Evolutionary conservation across 1,284 basidiomycete genomes (phyloP), one percentile per base, ranked within the genome.

Genomic region (Flammula alnicola): DNA sequence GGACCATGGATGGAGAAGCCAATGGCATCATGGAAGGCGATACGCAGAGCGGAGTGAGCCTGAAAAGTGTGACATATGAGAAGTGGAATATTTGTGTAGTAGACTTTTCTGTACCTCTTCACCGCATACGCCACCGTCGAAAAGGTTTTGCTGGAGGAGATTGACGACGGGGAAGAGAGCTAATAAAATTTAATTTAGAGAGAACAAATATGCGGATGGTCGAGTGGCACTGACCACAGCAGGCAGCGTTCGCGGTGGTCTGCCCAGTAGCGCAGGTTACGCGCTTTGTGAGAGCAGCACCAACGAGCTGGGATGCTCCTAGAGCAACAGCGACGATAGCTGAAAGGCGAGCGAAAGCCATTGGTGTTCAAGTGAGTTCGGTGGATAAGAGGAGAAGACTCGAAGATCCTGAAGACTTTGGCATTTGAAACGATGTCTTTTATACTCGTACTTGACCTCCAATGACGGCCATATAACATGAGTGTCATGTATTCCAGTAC

Each of bases 1-100:
- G n/a, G n/a, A 44, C 57, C 59, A 16, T 52, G 51, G 22, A 60
- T 49, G 8, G 74, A 74, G 56, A 69, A 71, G 3, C 71, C 75
- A 41, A 75, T 73, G 17, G 72, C 73, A 37, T 76, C 74, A 59
- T 76, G 74, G 66, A 77, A 75, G 7, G 72, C 65, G 25, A 77
- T 60, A 39, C 74, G 70, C 31, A 77, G 60, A 22, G 72, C 66
- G 44, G 73, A 73, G 58, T 74, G 75, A 5, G 59, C 61, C n/a
- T n/a, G n/a, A n/a, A n/a, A n/a, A n/a, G n/a, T n/a, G n/a, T n/a
- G n/a, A n/a, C n/a, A n/a, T n/a, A n/a, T n/a, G n/a, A n/a, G n/a
- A n/a, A n/a, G n/a, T n/a, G n/a, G n/a, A n/a, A n/a, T n/a, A n/a
- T n/a, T n/a, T n/a, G n/a, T n/a, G n/a, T n/a, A n/a, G n/a, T n/a